A percentile compares a stretch with the other conserved stretches of the same genome.
phyloP scores from a whole-genome alignment of 352 stramenopile genomes.

The Blastocystis sp. region DNA sequence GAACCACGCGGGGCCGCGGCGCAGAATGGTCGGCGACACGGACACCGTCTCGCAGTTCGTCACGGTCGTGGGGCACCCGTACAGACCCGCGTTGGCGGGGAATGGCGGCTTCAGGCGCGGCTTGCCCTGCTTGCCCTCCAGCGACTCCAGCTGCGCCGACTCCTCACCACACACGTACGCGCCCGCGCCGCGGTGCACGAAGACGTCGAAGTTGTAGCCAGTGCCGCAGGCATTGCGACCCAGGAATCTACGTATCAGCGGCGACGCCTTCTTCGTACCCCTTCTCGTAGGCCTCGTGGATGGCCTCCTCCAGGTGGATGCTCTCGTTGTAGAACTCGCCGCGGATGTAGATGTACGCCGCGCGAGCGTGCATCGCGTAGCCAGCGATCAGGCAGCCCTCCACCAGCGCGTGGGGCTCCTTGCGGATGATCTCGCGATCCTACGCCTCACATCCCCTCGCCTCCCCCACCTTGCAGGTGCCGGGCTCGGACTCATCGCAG shows the following conservation, averaged over 20 bases:
- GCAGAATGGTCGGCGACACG: conserved; percentile 93
- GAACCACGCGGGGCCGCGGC: conserved; percentile 93
- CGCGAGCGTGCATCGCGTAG: conserved; percentile 96
- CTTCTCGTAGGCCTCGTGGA: conserved; percentile 95
- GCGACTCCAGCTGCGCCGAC: conserved; percentile 92
- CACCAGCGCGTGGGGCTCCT: conserved; percentile 98
- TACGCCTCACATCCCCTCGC: background rate
- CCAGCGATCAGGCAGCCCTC: conserved; percentile 94
- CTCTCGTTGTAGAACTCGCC: conserved; percentile 99
- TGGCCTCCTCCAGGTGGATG: conserved; percentile 92
- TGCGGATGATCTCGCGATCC: conserved; percentile 99
- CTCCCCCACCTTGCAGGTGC: conserved; percentile 89
- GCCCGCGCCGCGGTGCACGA: conserved; percentile 93
- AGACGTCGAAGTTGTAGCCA: conserved; percentile 99
- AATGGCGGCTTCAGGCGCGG: conserved; percentile 97
- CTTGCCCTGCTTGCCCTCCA: conserved; percentile 94
- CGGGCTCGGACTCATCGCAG: conserved; percentile 95
- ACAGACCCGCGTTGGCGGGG: conserved; percentile 94
- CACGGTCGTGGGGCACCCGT: conserved; percentile 96
- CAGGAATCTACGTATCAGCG: conserved; percentile 76
- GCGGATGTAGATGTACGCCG: conserved; percentile 99
- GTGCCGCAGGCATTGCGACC: conserved; percentile 92
- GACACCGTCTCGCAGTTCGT: conserved; percentile 98
- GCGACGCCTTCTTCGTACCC: conserved; percentile 72
- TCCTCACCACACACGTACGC: conserved; percentile 99